A percentile compares a stretch with the other conserved stretches of the same genome.
Evolutionary conservation across 1,284 basidiomycete species (phyloP).

Genomic region (Calocybe gambosa): DNA sequence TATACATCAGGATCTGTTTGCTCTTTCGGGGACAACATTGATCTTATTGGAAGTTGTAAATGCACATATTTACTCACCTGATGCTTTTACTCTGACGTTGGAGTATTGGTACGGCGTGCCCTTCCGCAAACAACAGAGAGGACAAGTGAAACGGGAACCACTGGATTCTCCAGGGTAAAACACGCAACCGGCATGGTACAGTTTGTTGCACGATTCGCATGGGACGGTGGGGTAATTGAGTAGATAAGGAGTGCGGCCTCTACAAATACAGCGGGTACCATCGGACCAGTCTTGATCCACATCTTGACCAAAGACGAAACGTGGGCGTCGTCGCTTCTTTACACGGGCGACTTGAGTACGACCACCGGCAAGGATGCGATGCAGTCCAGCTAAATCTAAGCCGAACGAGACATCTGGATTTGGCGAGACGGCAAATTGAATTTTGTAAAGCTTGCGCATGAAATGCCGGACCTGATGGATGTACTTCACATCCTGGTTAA

Average conservation of each 20-base stretch:
- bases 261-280: conserved; percentile 73
- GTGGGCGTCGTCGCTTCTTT: conserved; percentile 62
- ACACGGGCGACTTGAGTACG: conserved; percentile 46
- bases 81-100: conserved; percentile 64
- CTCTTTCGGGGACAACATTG: conserved; percentile 31
- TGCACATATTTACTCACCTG: conserved; percentile 38
- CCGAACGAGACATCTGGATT: conserved; percentile 73
- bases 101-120: conserved; percentile 61
- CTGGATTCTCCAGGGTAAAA: conserved; percentile 45
- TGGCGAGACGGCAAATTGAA: conserved; percentile 76
- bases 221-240: conserved; percentile 55
- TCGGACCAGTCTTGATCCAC: conserved; percentile 67
- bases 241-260: conserved; percentile 58
- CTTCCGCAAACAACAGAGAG: conserved; percentile 69
- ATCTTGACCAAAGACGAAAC: conserved; percentile 73
- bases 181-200: conserved; percentile 72
- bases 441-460: conserved; percentile 80
- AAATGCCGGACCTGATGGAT: conserved; percentile 78
- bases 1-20: conserved; percentile 39
- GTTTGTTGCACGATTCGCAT: conserved; percentile 58
- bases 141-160: conserved; percentile 52
- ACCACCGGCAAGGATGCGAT: conserved; percentile 67
- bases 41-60: conserved; percentile 10
- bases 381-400: conserved; percentile 70
- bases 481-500: conserved; percentile 64